Evolutionary conservation across 176 grass and related monocot genomes (phyloP).

Genomic region (Oryza australiensis): DNA sequence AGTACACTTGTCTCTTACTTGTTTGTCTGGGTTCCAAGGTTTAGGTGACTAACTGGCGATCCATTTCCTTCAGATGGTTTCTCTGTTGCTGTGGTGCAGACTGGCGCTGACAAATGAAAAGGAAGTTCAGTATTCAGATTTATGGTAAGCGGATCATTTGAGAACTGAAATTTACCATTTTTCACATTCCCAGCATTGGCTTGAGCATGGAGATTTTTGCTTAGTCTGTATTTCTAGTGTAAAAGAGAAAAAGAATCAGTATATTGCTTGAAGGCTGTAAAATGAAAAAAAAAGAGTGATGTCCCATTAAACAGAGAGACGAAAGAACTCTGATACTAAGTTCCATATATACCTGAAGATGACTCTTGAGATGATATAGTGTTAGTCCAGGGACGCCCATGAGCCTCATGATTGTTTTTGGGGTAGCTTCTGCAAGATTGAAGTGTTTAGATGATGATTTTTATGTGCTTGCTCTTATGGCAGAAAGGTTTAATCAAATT

Average conservation of each 20-base stretch:
- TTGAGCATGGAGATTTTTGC: conserved; percentile 86
- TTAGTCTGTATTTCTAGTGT: conserved; percentile 91
- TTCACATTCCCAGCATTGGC: conserved; percentile 54
- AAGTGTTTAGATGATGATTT: conserved; percentile 23
- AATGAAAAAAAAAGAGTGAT: conserved; percentile 2
- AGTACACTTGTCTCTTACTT: conserved; percentile 64
- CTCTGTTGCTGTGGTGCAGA: conserved; percentile 54
- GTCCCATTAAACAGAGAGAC: background rate
- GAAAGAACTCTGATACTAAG: conserved; percentile 23
- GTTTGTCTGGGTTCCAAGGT: conserved; percentile 59
- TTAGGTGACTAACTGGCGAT: conserved; percentile 49
- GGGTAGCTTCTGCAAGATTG: conserved; percentile 76
- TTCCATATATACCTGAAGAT: conserved; percentile 82
- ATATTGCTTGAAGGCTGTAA: conserved; percentile 23
- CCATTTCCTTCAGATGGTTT: conserved; percentile 66
- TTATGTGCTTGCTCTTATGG: conserved; percentile 5
- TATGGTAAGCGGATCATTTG: conserved; percentile 1
- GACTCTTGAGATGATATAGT: conserved; percentile 97
- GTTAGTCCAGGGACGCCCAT: conserved; percentile 95
- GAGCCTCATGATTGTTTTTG: conserved; percentile 93
- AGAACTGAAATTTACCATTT: conserved; percentile 52
- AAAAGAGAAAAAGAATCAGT: conserved; percentile 47
- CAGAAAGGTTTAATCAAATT: conserved; percentile 40
- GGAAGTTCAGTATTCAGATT: conserved; percentile 28
- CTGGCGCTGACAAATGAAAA: conserved; percentile 48